Conservation (phyloP, 2,329 filamentous ascomycete species). For the Venturia nashicola region DNA sequence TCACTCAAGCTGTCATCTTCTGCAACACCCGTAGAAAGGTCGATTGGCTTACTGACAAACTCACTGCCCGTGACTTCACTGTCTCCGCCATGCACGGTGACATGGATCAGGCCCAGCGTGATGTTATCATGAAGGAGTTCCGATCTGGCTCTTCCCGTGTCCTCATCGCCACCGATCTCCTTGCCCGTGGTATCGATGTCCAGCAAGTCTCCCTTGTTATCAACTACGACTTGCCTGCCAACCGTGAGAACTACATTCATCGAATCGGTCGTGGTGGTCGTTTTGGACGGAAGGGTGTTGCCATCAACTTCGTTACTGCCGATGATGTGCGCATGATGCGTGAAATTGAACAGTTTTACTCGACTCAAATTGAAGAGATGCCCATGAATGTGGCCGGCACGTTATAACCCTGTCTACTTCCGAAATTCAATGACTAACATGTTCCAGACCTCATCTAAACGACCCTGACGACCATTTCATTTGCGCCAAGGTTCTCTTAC, state of each 20-base stretch:
- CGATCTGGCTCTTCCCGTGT: slow-evolving; percentile 97
- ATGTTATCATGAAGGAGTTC: slow-evolving; percentile 99
- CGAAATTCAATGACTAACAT: background rate
- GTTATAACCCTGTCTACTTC: slow-evolving; percentile 17
- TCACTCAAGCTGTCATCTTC: slow-evolving; percentile 99
- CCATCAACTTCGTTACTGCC: slow-evolving; percentile 99
- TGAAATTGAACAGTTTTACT: slow-evolving; percentile 99
- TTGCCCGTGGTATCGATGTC: slow-evolving; percentile 99
- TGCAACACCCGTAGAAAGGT: slow-evolving; percentile 99
- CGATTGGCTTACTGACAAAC: slow-evolving; percentile 99
- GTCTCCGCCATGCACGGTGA: slow-evolving; percentile 99
- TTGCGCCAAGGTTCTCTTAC: slow-evolving; percentile 3
- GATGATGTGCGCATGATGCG: slow-evolving; percentile 99
- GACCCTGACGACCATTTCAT: slow-evolving; percentile 7
- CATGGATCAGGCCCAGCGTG: slow-evolving; percentile 96
- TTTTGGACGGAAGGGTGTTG: slow-evolving; percentile 99
- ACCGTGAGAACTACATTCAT: slow-evolving; percentile 99
- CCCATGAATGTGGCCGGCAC: slow-evolving; percentile 75
- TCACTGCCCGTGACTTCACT: slow-evolving; percentile 96
- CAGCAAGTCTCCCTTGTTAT: slow-evolving; percentile 99
- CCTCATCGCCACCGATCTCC: slow-evolving; percentile 91
- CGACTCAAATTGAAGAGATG: slow-evolving; percentile 99
- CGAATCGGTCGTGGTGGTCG: slow-evolving; percentile 98
- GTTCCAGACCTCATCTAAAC: slow-evolving; percentile 7
- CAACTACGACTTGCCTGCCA: slow-evolving; percentile 98